Conservation (phyloP, 202 grass and related monocot genomes). For the Dendrocalamus latiflorus region DNA sequence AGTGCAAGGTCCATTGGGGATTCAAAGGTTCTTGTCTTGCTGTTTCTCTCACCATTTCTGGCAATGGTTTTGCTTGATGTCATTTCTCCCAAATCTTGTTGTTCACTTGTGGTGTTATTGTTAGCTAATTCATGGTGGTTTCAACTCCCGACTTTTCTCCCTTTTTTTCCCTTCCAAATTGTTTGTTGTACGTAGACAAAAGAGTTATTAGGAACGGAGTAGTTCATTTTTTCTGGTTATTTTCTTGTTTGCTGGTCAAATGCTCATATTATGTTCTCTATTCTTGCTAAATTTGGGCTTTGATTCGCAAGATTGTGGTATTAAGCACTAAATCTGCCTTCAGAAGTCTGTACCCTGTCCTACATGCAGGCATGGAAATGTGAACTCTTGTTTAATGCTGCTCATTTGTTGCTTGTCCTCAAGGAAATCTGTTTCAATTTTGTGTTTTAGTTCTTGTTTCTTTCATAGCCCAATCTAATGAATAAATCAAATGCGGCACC, state of each 20-base stretch:
- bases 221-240: not conserved
- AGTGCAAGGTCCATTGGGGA: not conserved
- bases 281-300: not conserved
- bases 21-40: not conserved
- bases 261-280: not conserved
- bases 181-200: not conserved
- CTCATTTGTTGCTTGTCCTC: not conserved
- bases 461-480: no score
- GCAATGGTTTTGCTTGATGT: not conserved
- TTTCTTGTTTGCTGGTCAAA: not conserved
- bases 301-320: not conserved
- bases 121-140: not conserved
- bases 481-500: no score
- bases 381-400: not conserved
- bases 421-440: conserved; percentile 11
- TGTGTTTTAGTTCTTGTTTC: conserved; percentile 1
- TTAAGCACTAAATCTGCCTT: not conserved
- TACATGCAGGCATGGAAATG: not conserved
- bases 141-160: not conserved
- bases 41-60: not conserved
- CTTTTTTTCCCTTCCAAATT: no score
- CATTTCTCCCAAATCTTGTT: not conserved
- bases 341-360: not conserved
- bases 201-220: no score
- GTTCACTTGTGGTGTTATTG: not conserved